These are phyloP conservation scores for Nicotiana noctiflora DNA, from an alignment of 257 asterid genomes.

Conservation along the genomic window DNA sequence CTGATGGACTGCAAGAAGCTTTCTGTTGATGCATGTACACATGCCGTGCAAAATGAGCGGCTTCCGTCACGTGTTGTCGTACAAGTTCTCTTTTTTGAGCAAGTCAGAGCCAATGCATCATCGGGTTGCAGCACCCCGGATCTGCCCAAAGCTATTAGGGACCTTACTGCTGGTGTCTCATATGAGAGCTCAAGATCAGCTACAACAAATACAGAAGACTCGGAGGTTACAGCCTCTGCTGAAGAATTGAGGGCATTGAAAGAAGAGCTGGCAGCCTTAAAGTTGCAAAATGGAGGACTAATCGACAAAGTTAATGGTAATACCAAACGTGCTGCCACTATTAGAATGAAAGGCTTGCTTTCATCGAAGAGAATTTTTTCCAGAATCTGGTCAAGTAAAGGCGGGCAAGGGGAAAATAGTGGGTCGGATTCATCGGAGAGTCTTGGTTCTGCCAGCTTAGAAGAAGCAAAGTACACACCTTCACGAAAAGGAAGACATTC, in stretches of 20 bases:
- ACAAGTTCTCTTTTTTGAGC: constrained; percentile 91
- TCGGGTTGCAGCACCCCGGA: constrained; percentile 96
- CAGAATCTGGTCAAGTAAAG: constrained; percentile 72
- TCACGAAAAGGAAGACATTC: constrained; percentile 75
- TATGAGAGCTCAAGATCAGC: constrained; percentile 71
- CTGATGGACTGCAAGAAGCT: constrained; percentile 93
- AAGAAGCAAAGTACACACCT: constrained; percentile 63
- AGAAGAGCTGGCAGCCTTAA: constrained; percentile 71
- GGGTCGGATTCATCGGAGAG: constrained; percentile 92
- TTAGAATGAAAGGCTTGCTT: constrained; percentile 59
- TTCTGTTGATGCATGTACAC: constrained; percentile 82
- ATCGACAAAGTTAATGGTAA: constrained; percentile 33
- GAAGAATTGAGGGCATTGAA: constrained; percentile 83
- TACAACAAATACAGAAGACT: constrained; percentile 63
- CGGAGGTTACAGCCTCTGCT: constrained; percentile 84
- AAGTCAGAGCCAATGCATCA: constrained; percentile 73
- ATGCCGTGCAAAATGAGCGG: constrained; percentile 85
- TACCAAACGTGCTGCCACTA: constrained; percentile 33
- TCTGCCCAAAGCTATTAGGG: constrained; percentile 72
- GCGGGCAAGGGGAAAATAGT: constrained; percentile 54
- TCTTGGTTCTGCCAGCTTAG: constrained; percentile 56
- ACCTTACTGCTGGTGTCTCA: constrained; percentile 53
- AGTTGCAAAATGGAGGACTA: constrained; percentile 46
- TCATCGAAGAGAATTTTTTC: constrained; percentile 68
- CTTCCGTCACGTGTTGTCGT: constrained; percentile 80